Evolutionary conservation across 139 green algal genomes (phyloP), one percentile per base, ranked within the genome.

Genomic region (Yamagishiella unicocca): DNA sequence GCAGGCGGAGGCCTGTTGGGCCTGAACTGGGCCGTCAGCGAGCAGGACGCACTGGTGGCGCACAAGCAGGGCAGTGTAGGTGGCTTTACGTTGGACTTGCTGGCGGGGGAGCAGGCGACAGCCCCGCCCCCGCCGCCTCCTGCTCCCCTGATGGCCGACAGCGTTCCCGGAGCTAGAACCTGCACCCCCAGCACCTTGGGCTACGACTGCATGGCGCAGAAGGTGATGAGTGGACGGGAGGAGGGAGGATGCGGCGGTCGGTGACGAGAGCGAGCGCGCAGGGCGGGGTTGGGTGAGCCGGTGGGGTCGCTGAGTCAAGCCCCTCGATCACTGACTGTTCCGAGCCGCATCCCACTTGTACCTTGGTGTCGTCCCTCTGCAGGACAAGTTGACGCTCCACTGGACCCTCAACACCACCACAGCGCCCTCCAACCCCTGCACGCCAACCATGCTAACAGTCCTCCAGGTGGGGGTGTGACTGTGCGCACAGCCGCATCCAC

Each of bases 361-460:
- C n/a, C n/a, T n/a, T n/a, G n/a, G n/a, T n/a, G n/a, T n/a, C n/a
- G n/a, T n/a, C 33, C 35, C 68, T 55, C 72, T 21, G 10, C 72
- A 81, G 72, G 72, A 27, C 42, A 81, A 81, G 72, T 25, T 81
- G 43, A 81, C 45, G 25, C 8, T 81, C 2, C 72, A 81, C 46
- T 81, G 72, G 72, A 81, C 43, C 2, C 6, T 81, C 42, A 81
- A 81, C 72, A 43, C 43, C 45, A 64, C 29, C 8, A 27, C 72
- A 1, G 55, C 77, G 9, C 77, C 77, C 37, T 8, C 29, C 38
- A 68, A 71, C 33, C 33, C 33, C 35, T 72, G 77, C 77, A 84
- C 54, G 1, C 58, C 37, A 2, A 1, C 55, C 22, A 37, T n/a
- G n/a, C n/a, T n/a, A n/a, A n/a, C n/a, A n/a, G n/a, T n/a, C n/a